phyloP scores from a whole-genome alignment of 768 basidiomycete genomes.

The Leucosporidium scottii region DNA sequence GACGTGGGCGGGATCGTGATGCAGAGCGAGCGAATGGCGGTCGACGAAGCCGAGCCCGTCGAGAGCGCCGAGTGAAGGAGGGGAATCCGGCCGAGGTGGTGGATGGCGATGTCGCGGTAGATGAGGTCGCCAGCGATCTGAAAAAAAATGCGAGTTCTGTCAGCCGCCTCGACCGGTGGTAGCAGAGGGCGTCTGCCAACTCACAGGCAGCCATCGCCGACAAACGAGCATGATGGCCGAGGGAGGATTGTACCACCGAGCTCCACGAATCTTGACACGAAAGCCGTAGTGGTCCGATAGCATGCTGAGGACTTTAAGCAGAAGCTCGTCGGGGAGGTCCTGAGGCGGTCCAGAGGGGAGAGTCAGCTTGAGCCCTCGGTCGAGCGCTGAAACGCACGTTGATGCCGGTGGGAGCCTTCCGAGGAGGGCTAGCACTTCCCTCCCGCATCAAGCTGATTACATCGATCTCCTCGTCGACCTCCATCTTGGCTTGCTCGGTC shows the following conservation, averaged over 20 bases:
- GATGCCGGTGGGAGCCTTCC: not conserved
- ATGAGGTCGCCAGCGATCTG: not conserved
- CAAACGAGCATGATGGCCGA: not conserved
- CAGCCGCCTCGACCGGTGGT: not conserved
- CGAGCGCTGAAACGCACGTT: not conserved
- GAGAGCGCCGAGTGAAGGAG: not conserved
- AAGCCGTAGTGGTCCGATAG: not conserved
- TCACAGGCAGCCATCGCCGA: constrained; percentile 1
- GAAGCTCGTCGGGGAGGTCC: not conserved
- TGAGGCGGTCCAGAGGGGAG: not conserved
- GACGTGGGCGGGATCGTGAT: not conserved
- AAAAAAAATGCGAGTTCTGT: no score
- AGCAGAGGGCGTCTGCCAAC: not conserved
- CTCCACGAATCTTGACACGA: not conserved
- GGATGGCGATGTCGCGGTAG: constrained; percentile 2
- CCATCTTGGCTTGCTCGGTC: not conserved
- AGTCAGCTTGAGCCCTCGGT: not conserved
- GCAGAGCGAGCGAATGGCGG: not conserved
- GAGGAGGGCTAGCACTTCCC: not conserved
- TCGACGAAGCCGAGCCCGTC: not conserved
- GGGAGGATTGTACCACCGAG: not conserved
- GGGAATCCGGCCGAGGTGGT: not conserved
- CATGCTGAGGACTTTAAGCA: not conserved
- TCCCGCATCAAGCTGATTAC: not conserved
- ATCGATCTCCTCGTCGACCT: not conserved